A percentile compares a stretch with the other conserved stretches of the same genome.
Evolutionary conservation across 2,329 filamentous ascomycete species (phyloP).

Genomic region (Pseudocercospora crystallina): DNA sequence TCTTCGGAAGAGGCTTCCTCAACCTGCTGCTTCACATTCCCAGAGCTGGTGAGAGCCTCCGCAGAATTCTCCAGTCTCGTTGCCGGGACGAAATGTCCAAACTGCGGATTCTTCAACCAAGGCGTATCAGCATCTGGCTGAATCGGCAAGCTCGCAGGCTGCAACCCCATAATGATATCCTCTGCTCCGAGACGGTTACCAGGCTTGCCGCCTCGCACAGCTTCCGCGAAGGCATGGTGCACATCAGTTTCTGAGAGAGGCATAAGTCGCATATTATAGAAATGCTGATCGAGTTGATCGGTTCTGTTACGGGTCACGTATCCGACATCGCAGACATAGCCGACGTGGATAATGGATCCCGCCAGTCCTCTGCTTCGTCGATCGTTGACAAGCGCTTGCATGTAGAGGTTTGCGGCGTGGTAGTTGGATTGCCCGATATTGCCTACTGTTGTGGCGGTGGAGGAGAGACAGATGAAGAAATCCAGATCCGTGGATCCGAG

Average conservation of each 20-base stretch:
- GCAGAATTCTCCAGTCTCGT: not conserved
- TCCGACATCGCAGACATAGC: conserved; percentile 47
- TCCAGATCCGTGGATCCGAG: not conserved
- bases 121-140: too few relatives aligned
- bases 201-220: conserved; percentile 33
- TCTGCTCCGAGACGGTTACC: too few relatives aligned
- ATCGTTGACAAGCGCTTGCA: not conserved
- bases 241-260: conserved; percentile 50
- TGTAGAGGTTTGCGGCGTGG: conserved; percentile 4
- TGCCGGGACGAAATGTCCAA: too few relatives aligned
- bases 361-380: conserved; percentile 41
- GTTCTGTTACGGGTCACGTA: conserved; percentile 26
- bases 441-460: conserved; percentile 43
- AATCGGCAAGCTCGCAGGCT: too few relatives aligned
- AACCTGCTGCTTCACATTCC: conserved; percentile 2
- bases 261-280: not conserved
- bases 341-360: conserved; percentile 54
- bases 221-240: conserved; percentile 54
- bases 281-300: not conserved
- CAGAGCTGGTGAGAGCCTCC: conserved; percentile 1
- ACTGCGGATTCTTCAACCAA: too few relatives aligned
- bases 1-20: conserved; percentile 1
- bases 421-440: conserved; percentile 5
- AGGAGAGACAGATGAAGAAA: conserved; percentile 33
- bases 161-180: too few relatives aligned